Evolutionary conservation across 352 stramenopile genomes (phyloP).

Genomic region (Phytophthora pseudosyringae): DNA sequence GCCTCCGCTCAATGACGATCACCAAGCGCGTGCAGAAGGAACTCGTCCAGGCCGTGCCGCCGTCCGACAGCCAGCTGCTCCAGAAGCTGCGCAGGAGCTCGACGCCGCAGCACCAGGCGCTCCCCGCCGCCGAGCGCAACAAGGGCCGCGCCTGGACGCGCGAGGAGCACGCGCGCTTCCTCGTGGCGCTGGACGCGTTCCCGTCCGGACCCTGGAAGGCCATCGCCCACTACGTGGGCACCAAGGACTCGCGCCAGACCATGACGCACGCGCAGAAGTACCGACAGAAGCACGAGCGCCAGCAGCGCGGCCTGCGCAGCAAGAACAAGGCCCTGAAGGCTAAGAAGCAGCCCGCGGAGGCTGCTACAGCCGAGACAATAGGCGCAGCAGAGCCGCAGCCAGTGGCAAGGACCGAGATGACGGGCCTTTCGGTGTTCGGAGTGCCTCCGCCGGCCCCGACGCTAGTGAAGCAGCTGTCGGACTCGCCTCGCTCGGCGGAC

Average conservation of each 20-base stretch:
- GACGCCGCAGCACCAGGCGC: slow-evolving; percentile 9
- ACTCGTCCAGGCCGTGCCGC: slow-evolving; percentile 47
- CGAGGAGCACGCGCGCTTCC: slow-evolving; percentile 63
- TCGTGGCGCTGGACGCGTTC: slow-evolving; percentile 58
- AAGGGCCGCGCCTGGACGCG: slow-evolving; percentile 66
- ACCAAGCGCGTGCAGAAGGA: slow-evolving; percentile 65
- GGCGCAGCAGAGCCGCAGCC: slow-evolving; percentile 5
- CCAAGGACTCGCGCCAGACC: slow-evolving; percentile 92
- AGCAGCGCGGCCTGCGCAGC: slow-evolving; percentile 54
- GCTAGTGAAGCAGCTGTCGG: slow-evolving; percentile 29
- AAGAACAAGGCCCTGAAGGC: slow-evolving; percentile 32
- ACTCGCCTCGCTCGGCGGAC: slow-evolving; percentile 45
- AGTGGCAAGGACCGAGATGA: slow-evolving; percentile 9
- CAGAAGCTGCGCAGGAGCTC: slow-evolving; percentile 29
- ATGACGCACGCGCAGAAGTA: slow-evolving; percentile 87
- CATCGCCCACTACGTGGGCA: slow-evolving; percentile 65
- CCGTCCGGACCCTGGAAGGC: slow-evolving; percentile 67
- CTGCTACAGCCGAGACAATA: background rate
- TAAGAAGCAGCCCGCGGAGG: slow-evolving; percentile 10
- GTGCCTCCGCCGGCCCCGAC: slow-evolving; percentile 19
- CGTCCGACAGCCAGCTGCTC: slow-evolving; percentile 33
- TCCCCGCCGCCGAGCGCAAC: slow-evolving; percentile 45
- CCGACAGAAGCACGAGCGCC: slow-evolving; percentile 72
- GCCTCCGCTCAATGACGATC: slow-evolving; percentile 48
- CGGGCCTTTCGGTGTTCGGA: slow-evolving; percentile 20